A percentile compares a stretch with the other conserved stretches of the same genome.
These are phyloP conservation scores for Serpula lacrymans DNA, from an alignment of 768 basidiomycete genomes.

Conservation along the genomic window DNA sequence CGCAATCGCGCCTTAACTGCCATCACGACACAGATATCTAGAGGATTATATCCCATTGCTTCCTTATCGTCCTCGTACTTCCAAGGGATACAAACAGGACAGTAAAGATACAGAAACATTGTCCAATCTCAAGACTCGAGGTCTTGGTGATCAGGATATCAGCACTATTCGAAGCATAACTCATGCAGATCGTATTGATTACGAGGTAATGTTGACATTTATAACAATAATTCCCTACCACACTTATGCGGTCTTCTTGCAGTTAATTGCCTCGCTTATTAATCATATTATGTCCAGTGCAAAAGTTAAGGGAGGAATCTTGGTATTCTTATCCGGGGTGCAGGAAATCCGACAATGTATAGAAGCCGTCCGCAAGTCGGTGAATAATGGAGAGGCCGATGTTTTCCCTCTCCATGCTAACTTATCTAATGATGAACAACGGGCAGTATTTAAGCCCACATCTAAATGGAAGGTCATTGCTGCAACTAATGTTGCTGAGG, in stretches of 20 bases:
- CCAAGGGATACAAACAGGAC: slow-evolving; percentile 28
- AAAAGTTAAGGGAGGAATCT: slow-evolving; percentile 57
- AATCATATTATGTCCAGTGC: slow-evolving; percentile 54
- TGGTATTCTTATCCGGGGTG: slow-evolving; percentile 90
- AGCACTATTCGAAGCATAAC: slow-evolving; percentile 58
- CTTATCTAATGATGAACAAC: slow-evolving; percentile 80
- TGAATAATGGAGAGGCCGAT: slow-evolving; percentile 37
- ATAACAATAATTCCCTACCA: background rate
- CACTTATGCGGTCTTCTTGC: slow-evolving; percentile 1
- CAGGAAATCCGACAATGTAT: slow-evolving; percentile 83
- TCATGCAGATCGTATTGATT: slow-evolving; percentile 67
- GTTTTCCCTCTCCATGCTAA: slow-evolving; percentile 88
- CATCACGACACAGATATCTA: slow-evolving; percentile 56
- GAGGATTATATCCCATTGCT: slow-evolving; percentile 70
- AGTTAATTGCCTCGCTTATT: slow-evolving; percentile 69
- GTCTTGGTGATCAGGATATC: slow-evolving; percentile 49
- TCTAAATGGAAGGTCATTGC: slow-evolving; percentile 80
- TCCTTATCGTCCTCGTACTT: slow-evolving; percentile 48
- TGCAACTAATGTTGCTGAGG: slow-evolving; percentile 91
- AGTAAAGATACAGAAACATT: slow-evolving; percentile 31
- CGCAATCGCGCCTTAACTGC: background rate
- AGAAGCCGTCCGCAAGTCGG: slow-evolving; percentile 44
- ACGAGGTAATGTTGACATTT: slow-evolving; percentile 43
- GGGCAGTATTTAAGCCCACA: slow-evolving; percentile 63
- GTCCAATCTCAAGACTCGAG: slow-evolving; percentile 45